These are phyloP conservation scores for Mucor circinelloides DNA, from an alignment of 371 early-diverging fungal genomes.

Conservation along the genomic window DNA sequence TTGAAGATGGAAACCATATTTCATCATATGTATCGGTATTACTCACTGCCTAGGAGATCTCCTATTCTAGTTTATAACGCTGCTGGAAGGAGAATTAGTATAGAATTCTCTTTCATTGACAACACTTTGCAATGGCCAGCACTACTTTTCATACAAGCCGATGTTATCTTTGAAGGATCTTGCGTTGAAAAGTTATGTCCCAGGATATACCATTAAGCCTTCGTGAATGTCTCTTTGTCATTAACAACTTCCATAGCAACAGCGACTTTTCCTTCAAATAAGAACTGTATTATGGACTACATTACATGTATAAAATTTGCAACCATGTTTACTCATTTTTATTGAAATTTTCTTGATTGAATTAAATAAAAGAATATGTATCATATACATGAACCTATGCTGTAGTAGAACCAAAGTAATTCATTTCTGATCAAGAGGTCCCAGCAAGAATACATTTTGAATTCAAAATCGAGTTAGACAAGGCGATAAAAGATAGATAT, in stretches of 20 bases:
- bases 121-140: constrained; percentile 1
- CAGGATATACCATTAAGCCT: neutral
- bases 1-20: neutral
- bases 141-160: constrained; percentile 2
- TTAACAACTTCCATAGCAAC: constrained; percentile 4
- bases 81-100: constrained; percentile 5
- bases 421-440: constrained; percentile 1
- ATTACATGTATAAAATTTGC: constrained; percentile 3
- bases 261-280: constrained; percentile 2
- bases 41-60: neutral
- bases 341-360: neutral
- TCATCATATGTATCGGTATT: neutral
- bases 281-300: neutral
- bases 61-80: constrained; percentile 5
- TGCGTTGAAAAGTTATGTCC: constrained; percentile 1
- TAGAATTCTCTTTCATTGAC: constrained; percentile 5
- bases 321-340: constrained; percentile 4
- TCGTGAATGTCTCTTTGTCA: constrained; percentile 7
- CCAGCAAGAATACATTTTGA: neutral
- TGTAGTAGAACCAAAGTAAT: neutral
- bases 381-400: neutral
- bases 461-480: neutral
- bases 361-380: neutral
- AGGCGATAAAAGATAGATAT: neutral
- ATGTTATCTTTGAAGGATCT: neutral